Conservation (phyloP, 1,284 basidiomycete species). For the Cryptococcus amylolentus region DNA sequence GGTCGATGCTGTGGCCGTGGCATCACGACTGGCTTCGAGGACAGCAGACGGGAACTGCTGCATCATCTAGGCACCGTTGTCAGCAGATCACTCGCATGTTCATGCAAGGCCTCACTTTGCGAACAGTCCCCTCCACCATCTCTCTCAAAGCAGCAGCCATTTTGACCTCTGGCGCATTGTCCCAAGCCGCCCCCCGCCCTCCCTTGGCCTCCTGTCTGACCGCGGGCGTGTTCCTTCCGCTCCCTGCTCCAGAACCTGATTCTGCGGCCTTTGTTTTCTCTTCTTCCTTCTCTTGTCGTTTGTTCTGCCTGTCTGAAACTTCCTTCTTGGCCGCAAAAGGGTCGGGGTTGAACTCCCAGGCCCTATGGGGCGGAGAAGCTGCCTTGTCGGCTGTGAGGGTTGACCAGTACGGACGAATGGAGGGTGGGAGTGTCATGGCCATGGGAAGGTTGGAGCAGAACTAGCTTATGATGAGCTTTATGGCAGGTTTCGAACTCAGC, state of each 20-base stretch:
- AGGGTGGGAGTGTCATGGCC: conserved; percentile 71
- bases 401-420: conserved; percentile 79
- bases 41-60: conserved; percentile 49
- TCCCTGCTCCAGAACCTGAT: conserved; percentile 23
- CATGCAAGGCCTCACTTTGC: conserved; percentile 56
- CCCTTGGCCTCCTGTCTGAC: conserved; percentile 20
- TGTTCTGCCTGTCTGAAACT: conserved; percentile 63
- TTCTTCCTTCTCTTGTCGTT: conserved; percentile 44
- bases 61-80: conserved; percentile 44
- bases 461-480: conserved; percentile 45
- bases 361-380: conserved; percentile 62
- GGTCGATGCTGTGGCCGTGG: conserved; percentile 27
- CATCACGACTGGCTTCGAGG: conserved; percentile 46
- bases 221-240: conserved; percentile 33
- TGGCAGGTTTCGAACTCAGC: not conserved
- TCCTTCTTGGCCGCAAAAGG: conserved; percentile 71
- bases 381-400: conserved; percentile 69
- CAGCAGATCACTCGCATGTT: not conserved
- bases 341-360: conserved; percentile 81
- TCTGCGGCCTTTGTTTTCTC: conserved; percentile 8
- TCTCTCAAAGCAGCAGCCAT: conserved; percentile 77
- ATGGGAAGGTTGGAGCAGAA: conserved; percentile 76
- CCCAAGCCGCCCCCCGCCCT: conserved; percentile 56
- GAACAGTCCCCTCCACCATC: conserved; percentile 75
- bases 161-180: conserved; percentile 72